phyloP scores from a whole-genome alignment of 2,329 filamentous ascomycete genomes.

The Botrytis porri region DNA sequence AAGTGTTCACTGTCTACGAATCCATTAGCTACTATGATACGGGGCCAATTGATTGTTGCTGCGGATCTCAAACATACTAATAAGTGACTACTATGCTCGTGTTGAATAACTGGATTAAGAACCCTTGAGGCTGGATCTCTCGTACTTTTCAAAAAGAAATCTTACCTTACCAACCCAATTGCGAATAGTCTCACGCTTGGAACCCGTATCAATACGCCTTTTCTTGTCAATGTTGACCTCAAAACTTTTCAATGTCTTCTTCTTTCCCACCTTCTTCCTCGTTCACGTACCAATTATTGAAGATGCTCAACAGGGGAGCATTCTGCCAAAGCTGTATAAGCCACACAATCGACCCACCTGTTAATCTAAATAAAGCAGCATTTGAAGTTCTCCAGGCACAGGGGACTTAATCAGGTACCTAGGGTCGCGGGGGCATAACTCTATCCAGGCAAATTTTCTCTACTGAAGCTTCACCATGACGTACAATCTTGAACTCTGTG shows the following conservation, averaged over 20 bases:
- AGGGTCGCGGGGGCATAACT: neutral
- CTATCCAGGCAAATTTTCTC: neutral
- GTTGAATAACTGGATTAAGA: neutral
- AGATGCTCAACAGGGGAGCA: slow-evolving; percentile 2
- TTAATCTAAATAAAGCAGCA: slow-evolving; percentile 19
- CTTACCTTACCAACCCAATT: neutral
- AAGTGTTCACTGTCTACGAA: slow-evolving; percentile 10
- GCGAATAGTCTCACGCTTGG: neutral
- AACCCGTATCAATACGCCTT: neutral
- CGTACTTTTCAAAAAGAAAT: neutral
- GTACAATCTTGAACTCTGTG: neutral
- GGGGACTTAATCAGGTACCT: neutral
- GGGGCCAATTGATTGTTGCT: neutral
- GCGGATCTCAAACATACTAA: slow-evolving; percentile 2
- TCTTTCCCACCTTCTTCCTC: neutral
- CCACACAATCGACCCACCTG: neutral
- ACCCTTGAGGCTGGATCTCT: neutral
- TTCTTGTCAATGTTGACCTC: neutral
- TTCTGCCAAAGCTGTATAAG: slow-evolving; percentile 9
- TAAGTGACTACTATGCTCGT: neutral
- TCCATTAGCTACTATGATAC: slow-evolving; percentile 3
- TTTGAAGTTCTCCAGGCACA: slow-evolving; percentile 10
- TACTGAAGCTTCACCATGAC: neutral
- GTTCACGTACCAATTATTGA: slow-evolving; percentile 6
- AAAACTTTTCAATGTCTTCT: neutral